Conservation (phyloP, 805 yeast genomes). For the Hanseniaspora clermontiae region DNA sequence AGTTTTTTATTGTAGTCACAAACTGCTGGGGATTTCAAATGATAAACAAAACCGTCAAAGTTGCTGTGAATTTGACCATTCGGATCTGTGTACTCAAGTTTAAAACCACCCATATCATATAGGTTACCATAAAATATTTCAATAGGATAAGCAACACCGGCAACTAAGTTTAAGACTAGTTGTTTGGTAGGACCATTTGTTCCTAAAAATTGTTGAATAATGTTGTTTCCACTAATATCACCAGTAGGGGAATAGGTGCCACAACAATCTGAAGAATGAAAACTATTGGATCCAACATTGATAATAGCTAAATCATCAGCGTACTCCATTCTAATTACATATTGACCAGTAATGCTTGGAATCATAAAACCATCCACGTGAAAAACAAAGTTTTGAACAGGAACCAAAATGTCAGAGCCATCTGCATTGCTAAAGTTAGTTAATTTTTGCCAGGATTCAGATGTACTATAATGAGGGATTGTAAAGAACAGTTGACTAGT, state of each 20-base stretch:
- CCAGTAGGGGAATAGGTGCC: neutral
- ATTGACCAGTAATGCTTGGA: too few relatives aligned
- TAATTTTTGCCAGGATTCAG: too few relatives aligned
- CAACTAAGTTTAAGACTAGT: constrained; percentile 17
- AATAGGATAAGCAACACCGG: constrained; percentile 25
- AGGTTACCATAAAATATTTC: constrained; percentile 14
- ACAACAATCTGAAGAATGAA: neutral
- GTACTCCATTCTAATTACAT: too few relatives aligned
- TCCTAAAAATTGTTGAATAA: too few relatives aligned
- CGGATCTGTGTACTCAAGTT: neutral
- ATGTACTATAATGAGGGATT: too few relatives aligned
- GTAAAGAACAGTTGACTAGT: too few relatives aligned
- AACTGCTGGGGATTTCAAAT: neutral
- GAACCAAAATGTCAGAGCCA: too few relatives aligned
- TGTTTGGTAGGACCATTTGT: neutral
- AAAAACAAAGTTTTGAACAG: too few relatives aligned
- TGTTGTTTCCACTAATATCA: neutral
- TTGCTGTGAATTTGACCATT: neutral
- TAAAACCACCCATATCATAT: neutral
- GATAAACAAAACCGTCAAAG: neutral
- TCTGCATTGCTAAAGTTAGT: too few relatives aligned
- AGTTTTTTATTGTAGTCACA: neutral
- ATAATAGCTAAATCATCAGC: too few relatives aligned
- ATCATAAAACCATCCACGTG: too few relatives aligned
- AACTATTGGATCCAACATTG: too few relatives aligned